Evolutionary conservation across 495 filamentous ascomycete genomes (phyloP).

Genomic region (Podospora conica): DNA sequence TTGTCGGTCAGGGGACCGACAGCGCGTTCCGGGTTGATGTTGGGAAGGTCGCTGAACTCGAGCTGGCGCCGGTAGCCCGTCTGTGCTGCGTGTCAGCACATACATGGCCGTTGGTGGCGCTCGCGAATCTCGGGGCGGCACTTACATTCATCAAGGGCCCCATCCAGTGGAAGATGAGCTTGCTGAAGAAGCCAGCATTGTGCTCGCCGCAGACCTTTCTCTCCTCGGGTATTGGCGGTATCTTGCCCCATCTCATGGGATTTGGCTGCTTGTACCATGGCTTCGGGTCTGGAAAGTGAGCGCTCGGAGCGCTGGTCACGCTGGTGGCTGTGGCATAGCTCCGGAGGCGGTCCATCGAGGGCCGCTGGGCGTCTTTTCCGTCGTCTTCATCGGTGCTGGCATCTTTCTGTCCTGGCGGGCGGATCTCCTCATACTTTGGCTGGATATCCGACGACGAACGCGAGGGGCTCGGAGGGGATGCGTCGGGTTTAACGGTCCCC

Average conservation of each 20-base stretch:
- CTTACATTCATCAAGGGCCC: constrained; percentile 59
- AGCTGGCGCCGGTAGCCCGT: constrained; percentile 78
- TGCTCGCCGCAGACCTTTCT: constrained; percentile 51
- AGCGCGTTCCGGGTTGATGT: constrained; percentile 72
- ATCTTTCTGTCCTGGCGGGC: not conserved
- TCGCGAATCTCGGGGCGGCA: constrained; percentile 10
- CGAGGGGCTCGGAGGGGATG: not conserved
- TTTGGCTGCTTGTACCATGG: constrained; percentile 58
- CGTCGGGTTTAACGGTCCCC: not conserved
- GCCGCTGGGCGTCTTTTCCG: constrained; percentile 16
- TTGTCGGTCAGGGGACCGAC: constrained; percentile 59
- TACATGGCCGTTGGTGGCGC: not conserved
- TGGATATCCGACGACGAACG: constrained; percentile 8
- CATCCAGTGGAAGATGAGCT: constrained; percentile 63
- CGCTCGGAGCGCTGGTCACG: constrained; percentile 27
- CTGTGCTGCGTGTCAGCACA: constrained; percentile 27
- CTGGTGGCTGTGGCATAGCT: constrained; percentile 44
- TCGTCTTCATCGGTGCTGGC: constrained; percentile 10
- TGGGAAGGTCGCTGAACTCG: constrained; percentile 80
- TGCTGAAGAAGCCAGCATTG: constrained; percentile 53
- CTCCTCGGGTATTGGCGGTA: constrained; percentile 55
- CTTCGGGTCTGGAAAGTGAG: constrained; percentile 34
- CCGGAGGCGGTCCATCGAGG: constrained; percentile 35
- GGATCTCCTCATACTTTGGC: constrained; percentile 7
- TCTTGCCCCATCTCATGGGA: constrained; percentile 54